These are phyloP conservation scores for Stenocarpella maydis DNA, from an alignment of 2,329 filamentous ascomycete genomes.

Conservation along the genomic window DNA sequence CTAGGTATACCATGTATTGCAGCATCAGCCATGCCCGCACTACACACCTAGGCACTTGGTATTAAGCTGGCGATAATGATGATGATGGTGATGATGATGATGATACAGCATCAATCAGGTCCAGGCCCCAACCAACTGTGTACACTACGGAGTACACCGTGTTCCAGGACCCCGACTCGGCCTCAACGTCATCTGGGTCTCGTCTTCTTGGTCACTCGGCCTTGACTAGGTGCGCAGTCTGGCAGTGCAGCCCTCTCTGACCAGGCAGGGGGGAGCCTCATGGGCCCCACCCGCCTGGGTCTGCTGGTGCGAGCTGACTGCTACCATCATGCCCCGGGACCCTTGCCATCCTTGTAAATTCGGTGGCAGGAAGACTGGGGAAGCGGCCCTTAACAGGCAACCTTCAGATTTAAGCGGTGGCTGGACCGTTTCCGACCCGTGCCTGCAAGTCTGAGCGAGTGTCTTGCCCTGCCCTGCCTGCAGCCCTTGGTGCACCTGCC, in stretches of 20 bases:
- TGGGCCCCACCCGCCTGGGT: neutral
- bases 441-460: constrained; percentile 3
- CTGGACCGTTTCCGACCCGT: constrained; percentile 21
- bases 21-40: no score
- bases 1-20: no score
- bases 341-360: constrained; percentile 4
- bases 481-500: constrained; percentile 2
- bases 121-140: neutral
- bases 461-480: no score
- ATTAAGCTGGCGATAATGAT: no score
- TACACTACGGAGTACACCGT: no score
- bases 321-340: constrained; percentile 8
- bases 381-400: constrained; percentile 18
- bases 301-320: neutral
- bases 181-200: constrained; percentile 23
- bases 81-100: neutral
- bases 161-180: no score
- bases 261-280: constrained; percentile 20
- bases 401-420: constrained; percentile 23
- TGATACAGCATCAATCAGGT: neutral
- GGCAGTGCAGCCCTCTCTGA: constrained; percentile 10
- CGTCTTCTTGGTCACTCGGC: neutral
- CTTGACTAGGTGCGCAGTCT: neutral
- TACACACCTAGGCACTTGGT: no score
- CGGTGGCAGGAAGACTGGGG: constrained; percentile 27